A percentile compares a stretch with the other conserved stretches of the same genome.
Evolutionary conservation across 2,329 filamentous ascomycete species (phyloP).

Genomic region (Beauveria varroae): DNA sequence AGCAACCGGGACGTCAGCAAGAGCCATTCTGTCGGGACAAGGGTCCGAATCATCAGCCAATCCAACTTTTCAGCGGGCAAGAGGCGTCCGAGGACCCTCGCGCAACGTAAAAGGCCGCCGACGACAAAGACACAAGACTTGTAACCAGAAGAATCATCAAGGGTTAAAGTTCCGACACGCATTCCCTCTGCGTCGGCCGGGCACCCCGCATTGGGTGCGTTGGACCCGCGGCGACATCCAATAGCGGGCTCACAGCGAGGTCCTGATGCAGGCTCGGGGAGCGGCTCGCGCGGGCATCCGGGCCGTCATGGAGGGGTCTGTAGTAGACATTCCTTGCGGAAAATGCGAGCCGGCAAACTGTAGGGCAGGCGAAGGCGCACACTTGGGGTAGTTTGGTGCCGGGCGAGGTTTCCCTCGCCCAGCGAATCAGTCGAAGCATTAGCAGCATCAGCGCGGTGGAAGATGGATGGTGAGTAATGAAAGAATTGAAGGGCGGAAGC

Average conservation of each 20-base stretch:
- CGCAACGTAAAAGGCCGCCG: conserved; percentile 53
- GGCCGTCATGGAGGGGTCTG: conserved; percentile 32
- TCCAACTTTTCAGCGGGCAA: conserved; percentile 45
- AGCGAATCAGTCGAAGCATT: conserved; percentile 3
- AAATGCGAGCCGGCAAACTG: conserved; percentile 71
- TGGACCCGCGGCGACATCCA: conserved; percentile 29
- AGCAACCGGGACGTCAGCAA: conserved; percentile 43
- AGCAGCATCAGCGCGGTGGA: conserved; percentile 12
- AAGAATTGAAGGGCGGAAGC: not conserved
- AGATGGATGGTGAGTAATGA: not conserved
- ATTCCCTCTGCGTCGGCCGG: conserved; percentile 46
- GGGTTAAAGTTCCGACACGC: conserved; percentile 90
- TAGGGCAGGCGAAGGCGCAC: conserved; percentile 67
- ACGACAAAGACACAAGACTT: conserved; percentile 58
- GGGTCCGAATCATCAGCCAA: conserved; percentile 34
- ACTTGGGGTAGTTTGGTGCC: conserved; percentile 16
- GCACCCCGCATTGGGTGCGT: conserved; percentile 30
- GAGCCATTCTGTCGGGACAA: conserved; percentile 24
- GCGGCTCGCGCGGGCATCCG: conserved; percentile 40
- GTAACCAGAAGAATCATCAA: conserved; percentile 63
- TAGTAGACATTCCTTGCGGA: conserved; percentile 57
- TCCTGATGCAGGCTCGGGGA: conserved; percentile 55
- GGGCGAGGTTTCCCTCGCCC: conserved; percentile 33
- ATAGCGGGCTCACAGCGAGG: conserved; percentile 39
- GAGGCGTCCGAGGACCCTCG: conserved; percentile 21